Conservation (phyloP, 2,329 filamentous ascomycete genomes). For the Fusarium pseudoanthophilum region DNA sequence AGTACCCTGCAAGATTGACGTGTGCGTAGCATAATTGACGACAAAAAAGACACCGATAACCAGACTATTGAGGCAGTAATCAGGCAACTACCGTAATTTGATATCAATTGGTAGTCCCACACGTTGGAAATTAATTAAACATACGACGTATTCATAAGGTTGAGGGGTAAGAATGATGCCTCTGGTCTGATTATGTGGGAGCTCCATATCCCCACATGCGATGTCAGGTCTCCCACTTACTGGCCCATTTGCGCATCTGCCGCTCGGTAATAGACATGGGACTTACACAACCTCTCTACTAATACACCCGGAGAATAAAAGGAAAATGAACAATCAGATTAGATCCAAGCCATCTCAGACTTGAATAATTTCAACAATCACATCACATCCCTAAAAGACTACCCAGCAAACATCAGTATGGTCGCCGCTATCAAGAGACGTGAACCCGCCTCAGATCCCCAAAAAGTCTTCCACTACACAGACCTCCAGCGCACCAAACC, state of each 20-base stretch:
- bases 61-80: accelerated
- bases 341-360: not conserved
- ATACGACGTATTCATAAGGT: not conserved
- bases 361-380: too few relatives aligned
- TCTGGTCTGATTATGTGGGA: not conserved
- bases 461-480: slow-evolving; percentile 28
- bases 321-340: not conserved
- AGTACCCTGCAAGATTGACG: not conserved
- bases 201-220: not conserved
- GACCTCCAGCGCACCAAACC: slow-evolving; percentile 24
- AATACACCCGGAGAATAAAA: not conserved
- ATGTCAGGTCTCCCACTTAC: not conserved
- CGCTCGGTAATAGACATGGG: not conserved
- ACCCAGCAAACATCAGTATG: not conserved
- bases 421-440: not conserved
- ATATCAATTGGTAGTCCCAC: not conserved
- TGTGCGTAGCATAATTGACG: not conserved
- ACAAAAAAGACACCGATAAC: accelerated
- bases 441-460: slow-evolving; percentile 1
- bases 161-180: not conserved
- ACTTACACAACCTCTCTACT: not conserved
- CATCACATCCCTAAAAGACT: not conserved
- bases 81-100: not conserved
- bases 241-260: not conserved
- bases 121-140: not conserved